Conservation (phyloP, 2,329 filamentous ascomycete species). For the Penicillium sp. region DNA sequence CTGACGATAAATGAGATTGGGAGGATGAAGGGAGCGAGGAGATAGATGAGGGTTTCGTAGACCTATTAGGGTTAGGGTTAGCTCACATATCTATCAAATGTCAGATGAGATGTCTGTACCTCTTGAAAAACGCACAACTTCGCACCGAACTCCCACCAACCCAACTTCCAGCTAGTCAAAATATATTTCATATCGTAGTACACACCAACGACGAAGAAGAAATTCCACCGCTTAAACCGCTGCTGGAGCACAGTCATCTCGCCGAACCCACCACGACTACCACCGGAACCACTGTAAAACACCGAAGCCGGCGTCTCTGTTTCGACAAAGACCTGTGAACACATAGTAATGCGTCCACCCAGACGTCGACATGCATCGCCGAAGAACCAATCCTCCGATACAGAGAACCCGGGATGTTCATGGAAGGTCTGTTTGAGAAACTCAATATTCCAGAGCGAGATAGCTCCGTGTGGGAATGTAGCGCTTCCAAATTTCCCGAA, state of each 20-base stretch:
- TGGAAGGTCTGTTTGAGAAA: slow-evolving; percentile 48
- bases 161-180: slow-evolving; percentile 48
- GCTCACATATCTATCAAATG: neutral
- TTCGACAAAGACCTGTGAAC: slow-evolving; percentile 51
- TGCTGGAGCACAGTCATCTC: slow-evolving; percentile 56
- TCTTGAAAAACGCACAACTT: slow-evolving; percentile 53
- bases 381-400: slow-evolving; percentile 55
- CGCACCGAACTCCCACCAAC: slow-evolving; percentile 50
- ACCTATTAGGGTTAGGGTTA: slow-evolving; percentile 24
- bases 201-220: slow-evolving; percentile 52
- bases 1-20: slow-evolving; percentile 47
- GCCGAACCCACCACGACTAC: slow-evolving; percentile 49
- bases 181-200: slow-evolving; percentile 51
- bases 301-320: slow-evolving; percentile 49
- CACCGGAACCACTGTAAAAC: slow-evolving; percentile 40
- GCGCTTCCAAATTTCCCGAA: slow-evolving; percentile 48
- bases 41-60: slow-evolving; percentile 49
- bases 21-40: slow-evolving; percentile 47
- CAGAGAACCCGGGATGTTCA: slow-evolving; percentile 50
- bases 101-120: slow-evolving; percentile 15
- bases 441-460: slow-evolving; percentile 50
- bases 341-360: slow-evolving; percentile 50
- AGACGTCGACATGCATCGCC: slow-evolving; percentile 48
- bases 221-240: slow-evolving; percentile 53
- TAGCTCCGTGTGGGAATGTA: slow-evolving; percentile 53